Evolutionary conservation across 805 yeast genomes (phyloP).

Genomic region (Wickerhamomyces queroliae): DNA sequence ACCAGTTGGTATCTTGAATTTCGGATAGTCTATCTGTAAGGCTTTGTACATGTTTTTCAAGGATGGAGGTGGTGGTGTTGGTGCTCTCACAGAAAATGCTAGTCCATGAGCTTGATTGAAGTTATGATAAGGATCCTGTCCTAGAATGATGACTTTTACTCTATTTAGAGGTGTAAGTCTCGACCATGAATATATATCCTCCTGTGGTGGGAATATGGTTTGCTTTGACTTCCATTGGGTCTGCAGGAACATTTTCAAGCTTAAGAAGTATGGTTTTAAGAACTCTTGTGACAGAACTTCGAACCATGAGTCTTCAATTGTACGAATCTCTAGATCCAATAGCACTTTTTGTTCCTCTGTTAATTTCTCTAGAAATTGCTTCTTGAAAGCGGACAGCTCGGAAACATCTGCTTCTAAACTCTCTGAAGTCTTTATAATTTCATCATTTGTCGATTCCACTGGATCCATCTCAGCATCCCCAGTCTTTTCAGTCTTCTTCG

Average conservation of each 20-base stretch:
- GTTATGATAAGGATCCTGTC: slow-evolving; percentile 97
- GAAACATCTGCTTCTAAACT: neutral
- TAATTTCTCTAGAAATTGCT: slow-evolving; percentile 43
- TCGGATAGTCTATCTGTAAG: slow-evolving; percentile 65
- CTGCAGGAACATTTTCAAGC: slow-evolving; percentile 58
- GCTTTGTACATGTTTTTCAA: slow-evolving; percentile 82
- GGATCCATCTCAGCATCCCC: neutral
- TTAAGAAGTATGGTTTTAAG: slow-evolving; percentile 78
- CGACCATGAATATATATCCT: slow-evolving; percentile 88
- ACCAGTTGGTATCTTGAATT: slow-evolving; percentile 49
- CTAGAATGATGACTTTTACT: slow-evolving; percentile 76
- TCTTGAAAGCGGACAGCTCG: slow-evolving; percentile 23
- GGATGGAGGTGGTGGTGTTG: slow-evolving; percentile 85
- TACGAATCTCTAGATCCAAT: slow-evolving; percentile 59
- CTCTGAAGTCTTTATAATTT: neutral
- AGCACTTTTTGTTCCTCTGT: slow-evolving; percentile 43
- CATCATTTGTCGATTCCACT: neutral
- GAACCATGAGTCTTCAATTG: slow-evolving; percentile 79
- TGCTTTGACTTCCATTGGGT: slow-evolving; percentile 38
- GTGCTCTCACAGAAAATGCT: slow-evolving; percentile 86
- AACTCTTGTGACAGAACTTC: slow-evolving; percentile 60
- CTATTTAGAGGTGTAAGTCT: slow-evolving; percentile 69
- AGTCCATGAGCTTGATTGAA: slow-evolving; percentile 92
- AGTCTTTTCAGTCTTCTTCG: neutral
- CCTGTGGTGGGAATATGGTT: slow-evolving; percentile 73